A percentile compares a stretch with the other conserved stretches of the same genome.
These are phyloP conservation scores for Meira miltonrushii DNA, from an alignment of 1,284 basidiomycete genomes.

Conservation along the genomic window DNA sequence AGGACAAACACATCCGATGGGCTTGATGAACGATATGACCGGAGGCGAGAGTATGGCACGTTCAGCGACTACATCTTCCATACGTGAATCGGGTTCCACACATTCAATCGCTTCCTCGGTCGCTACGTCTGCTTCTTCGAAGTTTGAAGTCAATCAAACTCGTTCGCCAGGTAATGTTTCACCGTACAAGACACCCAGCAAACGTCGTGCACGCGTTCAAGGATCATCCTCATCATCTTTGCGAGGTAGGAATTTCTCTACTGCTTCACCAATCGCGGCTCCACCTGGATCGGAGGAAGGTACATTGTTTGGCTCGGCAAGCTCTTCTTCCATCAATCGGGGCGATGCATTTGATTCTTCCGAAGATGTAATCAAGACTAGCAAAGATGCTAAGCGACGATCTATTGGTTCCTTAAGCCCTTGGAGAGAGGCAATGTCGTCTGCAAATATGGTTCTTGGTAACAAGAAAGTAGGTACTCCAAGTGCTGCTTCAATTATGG, in stretches of 20 bases:
- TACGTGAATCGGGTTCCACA: neutral
- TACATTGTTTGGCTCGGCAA: neutral
- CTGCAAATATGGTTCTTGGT: too few relatives aligned
- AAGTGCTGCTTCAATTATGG: too few relatives aligned
- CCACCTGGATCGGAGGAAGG: neutral
- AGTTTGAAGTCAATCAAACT: neutral
- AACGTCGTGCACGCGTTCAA: conserved; percentile 7
- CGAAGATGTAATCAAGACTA: conserved; percentile 1
- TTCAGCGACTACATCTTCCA: conserved; percentile 3
- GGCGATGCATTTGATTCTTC: neutral
- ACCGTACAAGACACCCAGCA: conserved; percentile 14
- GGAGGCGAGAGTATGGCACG: conserved; percentile 2
- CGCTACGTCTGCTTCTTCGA: neutral
- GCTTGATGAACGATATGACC: neutral
- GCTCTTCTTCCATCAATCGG: too few relatives aligned
- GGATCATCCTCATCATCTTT: neutral
- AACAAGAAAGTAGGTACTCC: too few relatives aligned
- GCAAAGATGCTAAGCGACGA: conserved; percentile 22
- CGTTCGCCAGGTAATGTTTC: neutral
- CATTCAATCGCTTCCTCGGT: neutral
- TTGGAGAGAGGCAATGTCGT: too few relatives aligned
- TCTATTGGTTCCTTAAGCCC: conserved; percentile 22
- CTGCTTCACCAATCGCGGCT: neutral
- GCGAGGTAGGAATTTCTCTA: neutral
- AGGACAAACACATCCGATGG: neutral